These are phyloP conservation scores for Ogataea hybrid DNA, from an alignment of 1,139 yeast genomes.

Conservation along the genomic window DNA sequence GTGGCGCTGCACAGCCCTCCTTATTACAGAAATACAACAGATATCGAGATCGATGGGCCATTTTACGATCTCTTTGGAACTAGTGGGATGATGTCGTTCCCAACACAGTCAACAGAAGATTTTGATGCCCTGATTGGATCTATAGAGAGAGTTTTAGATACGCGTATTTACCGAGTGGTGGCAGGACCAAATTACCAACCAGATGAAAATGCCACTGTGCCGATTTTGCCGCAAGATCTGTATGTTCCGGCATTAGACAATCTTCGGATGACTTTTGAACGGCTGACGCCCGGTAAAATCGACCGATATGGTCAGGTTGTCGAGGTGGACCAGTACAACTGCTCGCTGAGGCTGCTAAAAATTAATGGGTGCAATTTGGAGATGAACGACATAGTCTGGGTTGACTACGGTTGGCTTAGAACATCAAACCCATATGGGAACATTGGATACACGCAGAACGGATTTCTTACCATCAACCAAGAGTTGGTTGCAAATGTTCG, in stretches of 20 bases:
- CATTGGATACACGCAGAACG: slow-evolving; percentile 29
- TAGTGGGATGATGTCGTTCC: slow-evolving; percentile 18
- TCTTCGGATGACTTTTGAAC: slow-evolving; percentile 23
- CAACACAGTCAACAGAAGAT: slow-evolving; percentile 17
- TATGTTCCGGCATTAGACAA: slow-evolving; percentile 22
- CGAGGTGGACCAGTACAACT: slow-evolving; percentile 1
- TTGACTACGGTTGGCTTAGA: slow-evolving; percentile 15
- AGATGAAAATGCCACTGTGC: neutral
- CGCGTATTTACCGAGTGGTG: slow-evolving; percentile 7
- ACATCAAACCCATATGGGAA: slow-evolving; percentile 4
- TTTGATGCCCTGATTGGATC: slow-evolving; percentile 27
- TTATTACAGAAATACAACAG: slow-evolving; percentile 9
- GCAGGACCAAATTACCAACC: slow-evolving; percentile 4
- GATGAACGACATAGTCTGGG: slow-evolving; percentile 18
- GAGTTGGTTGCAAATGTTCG: slow-evolving; percentile 37
- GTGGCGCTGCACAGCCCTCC: slow-evolving; percentile 24
- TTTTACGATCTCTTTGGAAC: slow-evolving; percentile 20
- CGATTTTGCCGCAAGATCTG: slow-evolving; percentile 19
- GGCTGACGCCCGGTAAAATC: slow-evolving; percentile 14
- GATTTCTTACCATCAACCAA: slow-evolving; percentile 37
- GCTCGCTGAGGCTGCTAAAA: slow-evolving; percentile 16
- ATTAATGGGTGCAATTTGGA: slow-evolving; percentile 19
- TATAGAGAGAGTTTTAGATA: slow-evolving; percentile 7
- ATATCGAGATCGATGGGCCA: slow-evolving; percentile 19
- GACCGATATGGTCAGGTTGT: slow-evolving; percentile 19